Evolutionary conservation across 2,329 filamentous ascomycete species (phyloP), one percentile per base, ranked within the genome.

Genomic region (Rhinocladiella similis): DNA sequence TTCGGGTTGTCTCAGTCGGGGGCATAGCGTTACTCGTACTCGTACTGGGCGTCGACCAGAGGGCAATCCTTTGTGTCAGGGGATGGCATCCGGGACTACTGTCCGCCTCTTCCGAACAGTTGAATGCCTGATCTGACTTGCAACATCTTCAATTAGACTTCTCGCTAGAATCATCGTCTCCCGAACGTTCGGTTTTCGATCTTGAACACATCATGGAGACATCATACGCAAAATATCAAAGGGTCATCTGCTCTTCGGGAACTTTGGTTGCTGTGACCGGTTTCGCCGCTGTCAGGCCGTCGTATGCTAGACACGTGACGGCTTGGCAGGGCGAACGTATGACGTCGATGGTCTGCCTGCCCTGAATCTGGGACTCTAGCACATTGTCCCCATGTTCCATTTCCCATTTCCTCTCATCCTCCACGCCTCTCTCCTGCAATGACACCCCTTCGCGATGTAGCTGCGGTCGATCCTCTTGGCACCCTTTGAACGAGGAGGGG

Each of bases 271-370:
- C 18, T 41, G 42, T 20, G 42, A 45, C 22, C 22, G 18, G 42
- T 46, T n/a, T 27, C 19, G n/a, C 12, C n/a, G 22, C 12, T 29
- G 43, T 46, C 19, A 7, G 43, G 20, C 20, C 4, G 29, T 46
- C 12, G 25, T 10, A 7, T 12, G n/a, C 22, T 27, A 13, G 10
- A 16, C 18, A 46, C 20, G 20, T 25, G 20, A 46, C 18, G 10
- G 42, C 42, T 25, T 45, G 42, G 42, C 42, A 13, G 14, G 42
- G 18, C 16, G 18, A 7, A 25, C 12, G 14, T 10, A 45, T 46
- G 43, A 46, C 43, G 43, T 46, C 43, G 43, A 45, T 14, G 42
- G 22, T 45, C 18, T 45, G 42, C 42, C 42, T 42, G 14, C 16
- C 16, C 36, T 43, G n/a, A 5, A 18, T 18, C 43, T 29, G 10